phyloP scores from a whole-genome alignment of 1,284 basidiomycete species.

The Cutaneotrichosporon sp. region DNA sequence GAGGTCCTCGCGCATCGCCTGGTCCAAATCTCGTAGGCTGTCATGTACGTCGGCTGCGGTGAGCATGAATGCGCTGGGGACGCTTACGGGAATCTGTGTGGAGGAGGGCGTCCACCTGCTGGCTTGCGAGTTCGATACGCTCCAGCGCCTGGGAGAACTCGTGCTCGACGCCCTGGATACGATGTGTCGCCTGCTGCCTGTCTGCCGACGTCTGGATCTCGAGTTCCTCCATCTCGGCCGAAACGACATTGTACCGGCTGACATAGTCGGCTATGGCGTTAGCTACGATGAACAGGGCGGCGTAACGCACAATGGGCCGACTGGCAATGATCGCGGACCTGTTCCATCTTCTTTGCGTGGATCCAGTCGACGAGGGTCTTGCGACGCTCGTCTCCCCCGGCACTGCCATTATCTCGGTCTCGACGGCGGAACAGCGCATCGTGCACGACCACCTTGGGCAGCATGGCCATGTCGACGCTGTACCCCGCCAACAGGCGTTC shows the following conservation, averaged over 20 bases:
- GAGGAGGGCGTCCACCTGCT: slow-evolving; percentile 30
- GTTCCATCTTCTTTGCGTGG: slow-evolving; percentile 42
- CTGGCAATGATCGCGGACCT: slow-evolving; percentile 39
- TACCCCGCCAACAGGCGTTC: slow-evolving; percentile 32
- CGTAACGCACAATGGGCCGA: slow-evolving; percentile 29
- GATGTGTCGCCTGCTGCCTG: slow-evolving; percentile 59
- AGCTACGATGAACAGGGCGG: background rate
- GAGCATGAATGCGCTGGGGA: background rate
- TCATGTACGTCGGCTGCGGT: slow-evolving; percentile 13
- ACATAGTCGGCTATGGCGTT: slow-evolving; percentile 24
- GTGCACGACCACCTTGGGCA: slow-evolving; percentile 38
- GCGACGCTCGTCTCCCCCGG: slow-evolving; percentile 14
- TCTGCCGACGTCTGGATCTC: slow-evolving; percentile 67
- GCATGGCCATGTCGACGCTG: slow-evolving; percentile 36
- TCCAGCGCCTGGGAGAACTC: slow-evolving; percentile 36
- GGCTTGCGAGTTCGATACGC: slow-evolving; percentile 32
- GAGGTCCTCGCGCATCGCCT: slow-evolving; percentile 42
- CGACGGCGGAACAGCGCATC: slow-evolving; percentile 31
- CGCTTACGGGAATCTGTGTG: slow-evolving; percentile 11
- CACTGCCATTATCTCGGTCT: slow-evolving; percentile 2
- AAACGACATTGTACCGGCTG: slow-evolving; percentile 29
- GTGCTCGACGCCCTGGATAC: slow-evolving; percentile 53
- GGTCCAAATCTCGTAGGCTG: slow-evolving; percentile 37
- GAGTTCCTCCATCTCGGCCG: slow-evolving; percentile 49
- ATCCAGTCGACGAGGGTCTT: slow-evolving; percentile 45